Evolutionary conservation across 495 filamentous ascomycete genomes (phyloP).

Genomic region (Chaetomium cochliodes): DNA sequence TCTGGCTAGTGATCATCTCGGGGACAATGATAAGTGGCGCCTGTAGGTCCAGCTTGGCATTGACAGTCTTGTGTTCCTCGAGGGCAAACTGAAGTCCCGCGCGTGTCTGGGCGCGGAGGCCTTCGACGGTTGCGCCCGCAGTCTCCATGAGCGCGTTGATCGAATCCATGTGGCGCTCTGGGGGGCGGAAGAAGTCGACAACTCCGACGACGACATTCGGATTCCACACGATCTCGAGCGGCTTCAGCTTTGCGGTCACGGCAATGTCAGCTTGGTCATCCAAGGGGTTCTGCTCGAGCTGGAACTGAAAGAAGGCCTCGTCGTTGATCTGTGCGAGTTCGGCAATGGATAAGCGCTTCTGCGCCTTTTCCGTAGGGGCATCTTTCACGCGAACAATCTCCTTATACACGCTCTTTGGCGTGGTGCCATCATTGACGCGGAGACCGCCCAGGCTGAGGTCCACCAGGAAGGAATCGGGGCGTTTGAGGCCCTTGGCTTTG

Average conservation of each 20-base stretch:
- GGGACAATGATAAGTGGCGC: conserved; percentile 95
- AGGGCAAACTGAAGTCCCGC: conserved; percentile 94
- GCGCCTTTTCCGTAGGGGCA: conserved; percentile 55
- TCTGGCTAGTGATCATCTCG: conserved; percentile 78
- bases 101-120: conserved; percentile 88
- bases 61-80: conserved; percentile 95
- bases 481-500: conserved; percentile 78
- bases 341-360: conserved; percentile 55
- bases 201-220: conserved; percentile 87
- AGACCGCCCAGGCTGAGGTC: conserved; percentile 89
- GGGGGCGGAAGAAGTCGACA: conserved; percentile 91
- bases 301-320: conserved; percentile 85
- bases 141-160: conserved; percentile 91
- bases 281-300: conserved; percentile 91
- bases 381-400: conserved; percentile 96
- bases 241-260: conserved; percentile 86
- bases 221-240: conserved; percentile 96
- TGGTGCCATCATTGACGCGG: conserved; percentile 93
- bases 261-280: conserved; percentile 89
- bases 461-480: conserved; percentile 83
- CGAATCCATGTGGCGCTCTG: conserved; percentile 96
- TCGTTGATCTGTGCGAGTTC: conserved; percentile 59
- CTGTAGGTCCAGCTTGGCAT: conserved; percentile 92
- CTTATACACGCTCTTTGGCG: conserved; percentile 80
- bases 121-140: conserved; percentile 92